Evolutionary conservation across 106 monocot species (phyloP).

Genomic region (Narthecium ossifragum): DNA sequence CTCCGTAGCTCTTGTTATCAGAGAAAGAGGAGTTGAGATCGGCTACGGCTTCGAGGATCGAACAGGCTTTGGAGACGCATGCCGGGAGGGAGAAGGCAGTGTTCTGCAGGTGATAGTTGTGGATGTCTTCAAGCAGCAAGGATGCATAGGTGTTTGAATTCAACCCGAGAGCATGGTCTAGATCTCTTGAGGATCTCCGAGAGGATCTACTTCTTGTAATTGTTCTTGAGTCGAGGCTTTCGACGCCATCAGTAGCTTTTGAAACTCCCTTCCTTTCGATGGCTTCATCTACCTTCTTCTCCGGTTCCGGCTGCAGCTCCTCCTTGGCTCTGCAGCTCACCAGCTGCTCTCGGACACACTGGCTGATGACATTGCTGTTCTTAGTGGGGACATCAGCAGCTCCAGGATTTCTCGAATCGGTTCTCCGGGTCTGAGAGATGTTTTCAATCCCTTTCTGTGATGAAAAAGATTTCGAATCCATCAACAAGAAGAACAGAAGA

Average conservation of each 20-base stretch:
- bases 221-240: not conserved
- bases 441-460: slow-evolving; percentile 9
- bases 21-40: slow-evolving; percentile 77
- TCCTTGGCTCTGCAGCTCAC: slow-evolving; percentile 21
- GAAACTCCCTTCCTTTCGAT: slow-evolving; percentile 20
- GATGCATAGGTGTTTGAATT: slow-evolving; percentile 43
- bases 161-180: slow-evolving; percentile 18
- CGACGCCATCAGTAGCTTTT: slow-evolving; percentile 18
- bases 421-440: not conserved
- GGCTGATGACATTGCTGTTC: not conserved
- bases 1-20: slow-evolving; percentile 22
- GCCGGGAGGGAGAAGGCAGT: slow-evolving; percentile 74
- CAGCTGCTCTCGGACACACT: slow-evolving; percentile 26
- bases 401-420: slow-evolving; percentile 4
- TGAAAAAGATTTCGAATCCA: not conserved
- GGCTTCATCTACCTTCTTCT: slow-evolving; percentile 17
- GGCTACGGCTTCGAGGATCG: slow-evolving; percentile 94
- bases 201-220: slow-evolving; percentile 30
- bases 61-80: slow-evolving; percentile 86
- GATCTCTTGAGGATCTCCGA: slow-evolving; percentile 55
- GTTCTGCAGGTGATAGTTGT: slow-evolving; percentile 64
- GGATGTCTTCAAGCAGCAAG: slow-evolving; percentile 78
- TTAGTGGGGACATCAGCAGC: slow-evolving; percentile 24
- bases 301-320: slow-evolving; percentile 6
- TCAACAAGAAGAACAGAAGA: not conserved